Evolutionary conservation across 305 asterid species (phyloP).

Genomic region (Rubia balearica): DNA sequence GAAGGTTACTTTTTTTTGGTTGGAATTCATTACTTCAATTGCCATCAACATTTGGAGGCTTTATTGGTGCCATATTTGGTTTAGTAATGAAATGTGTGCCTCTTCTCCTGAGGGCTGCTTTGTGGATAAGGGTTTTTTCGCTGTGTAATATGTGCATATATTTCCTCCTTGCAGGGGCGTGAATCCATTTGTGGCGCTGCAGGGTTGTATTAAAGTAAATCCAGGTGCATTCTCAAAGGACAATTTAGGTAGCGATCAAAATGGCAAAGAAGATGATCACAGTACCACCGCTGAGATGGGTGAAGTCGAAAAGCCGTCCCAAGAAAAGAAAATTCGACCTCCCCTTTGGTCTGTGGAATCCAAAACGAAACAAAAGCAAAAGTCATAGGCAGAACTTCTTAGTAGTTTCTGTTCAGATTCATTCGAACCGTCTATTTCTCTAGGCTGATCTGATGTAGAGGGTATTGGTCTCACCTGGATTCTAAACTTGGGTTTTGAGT

Average conservation of each 20-base stretch:
- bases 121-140: neutral
- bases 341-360: conserved; percentile 70
- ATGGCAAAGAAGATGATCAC: neutral
- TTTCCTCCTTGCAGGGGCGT: conserved; percentile 45
- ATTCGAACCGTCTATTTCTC: neutral
- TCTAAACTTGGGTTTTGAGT: no score
- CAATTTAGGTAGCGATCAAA: conserved; percentile 32
- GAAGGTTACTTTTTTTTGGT: conserved; percentile 23
- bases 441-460: neutral
- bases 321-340: conserved; percentile 41
- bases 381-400: neutral
- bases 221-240: conserved; percentile 79
- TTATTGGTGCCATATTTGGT: neutral
- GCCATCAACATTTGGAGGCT: neutral
- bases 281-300: neutral
- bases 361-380: conserved; percentile 21
- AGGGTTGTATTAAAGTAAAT: conserved; percentile 65
- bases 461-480: neutral
- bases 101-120: neutral
- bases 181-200: conserved; percentile 71
- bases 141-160: neutral
- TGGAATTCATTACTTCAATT: neutral
- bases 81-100: neutral
- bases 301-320: conserved; percentile 41
- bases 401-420: neutral